Conservation (phyloP, 441 rosid species). For the Metrosideros polymorpha region DNA sequence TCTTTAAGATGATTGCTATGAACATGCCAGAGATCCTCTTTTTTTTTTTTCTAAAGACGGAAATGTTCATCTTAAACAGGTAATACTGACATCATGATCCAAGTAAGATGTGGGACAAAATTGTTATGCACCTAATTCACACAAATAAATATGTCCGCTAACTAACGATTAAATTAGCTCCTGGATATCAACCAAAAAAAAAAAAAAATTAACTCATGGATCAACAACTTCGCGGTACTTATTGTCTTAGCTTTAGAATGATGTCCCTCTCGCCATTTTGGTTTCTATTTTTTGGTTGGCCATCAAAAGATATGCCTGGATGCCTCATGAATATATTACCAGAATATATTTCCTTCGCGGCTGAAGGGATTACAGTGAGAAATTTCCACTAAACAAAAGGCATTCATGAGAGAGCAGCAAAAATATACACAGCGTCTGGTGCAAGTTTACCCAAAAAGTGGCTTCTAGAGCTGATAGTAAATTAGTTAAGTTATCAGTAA, state of each 20-base stretch:
- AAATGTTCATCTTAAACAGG: neutral
- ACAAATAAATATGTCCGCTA: neutral
- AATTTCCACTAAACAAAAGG: neutral
- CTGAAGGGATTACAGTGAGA: neutral
- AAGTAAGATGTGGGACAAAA: neutral
- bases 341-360: neutral
- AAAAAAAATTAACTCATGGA: neutral
- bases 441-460: neutral
- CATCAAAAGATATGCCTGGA: neutral
- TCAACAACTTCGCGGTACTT: neutral
- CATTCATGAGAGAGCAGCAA: neutral
- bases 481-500: neutral
- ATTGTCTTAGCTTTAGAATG: neutral
- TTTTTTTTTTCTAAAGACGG: neutral
- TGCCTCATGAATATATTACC: neutral
- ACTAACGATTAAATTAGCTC: neutral
- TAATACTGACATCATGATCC: neutral
- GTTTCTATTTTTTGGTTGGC: neutral
- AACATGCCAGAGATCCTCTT: neutral
- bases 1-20: neutral
- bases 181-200: no score
- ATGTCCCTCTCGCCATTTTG: neutral
- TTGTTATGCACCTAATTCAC: neutral
- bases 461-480: neutral
- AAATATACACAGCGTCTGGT: neutral